phyloP scores from a whole-genome alignment of 2,329 filamentous ascomycete genomes.

The Stromatinia cepivora region DNA sequence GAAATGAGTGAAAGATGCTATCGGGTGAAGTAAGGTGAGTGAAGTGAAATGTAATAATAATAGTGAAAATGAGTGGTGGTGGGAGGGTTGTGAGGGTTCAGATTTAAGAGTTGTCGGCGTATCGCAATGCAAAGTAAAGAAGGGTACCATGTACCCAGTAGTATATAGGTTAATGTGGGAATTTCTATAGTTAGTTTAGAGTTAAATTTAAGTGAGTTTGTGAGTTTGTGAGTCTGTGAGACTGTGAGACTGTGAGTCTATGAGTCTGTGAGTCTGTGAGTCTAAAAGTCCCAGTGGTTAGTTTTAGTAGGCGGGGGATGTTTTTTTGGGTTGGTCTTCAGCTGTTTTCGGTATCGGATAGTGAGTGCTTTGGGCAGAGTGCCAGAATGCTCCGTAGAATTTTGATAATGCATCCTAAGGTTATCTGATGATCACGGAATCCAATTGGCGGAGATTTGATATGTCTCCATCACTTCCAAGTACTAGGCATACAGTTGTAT shows the following conservation, averaged over 20 bases:
- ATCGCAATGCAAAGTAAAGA: constrained; percentile 3
- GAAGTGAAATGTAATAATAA: not conserved
- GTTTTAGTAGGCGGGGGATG: no score
- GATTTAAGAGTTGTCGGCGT: not conserved
- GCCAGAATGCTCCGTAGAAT: no score
- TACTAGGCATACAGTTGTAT: not conserved
- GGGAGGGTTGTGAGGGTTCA: not conserved
- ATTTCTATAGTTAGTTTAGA: constrained; percentile 1
- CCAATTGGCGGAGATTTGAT: not conserved
- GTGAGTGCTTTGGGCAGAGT: not conserved
- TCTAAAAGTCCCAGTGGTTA: not conserved
- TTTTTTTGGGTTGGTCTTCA: not conserved
- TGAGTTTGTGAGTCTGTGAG: not conserved
- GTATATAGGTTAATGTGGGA: not conserved
- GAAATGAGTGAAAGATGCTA: not conserved
- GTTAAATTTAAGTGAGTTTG: not conserved
- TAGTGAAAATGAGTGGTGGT: constrained; percentile 1
- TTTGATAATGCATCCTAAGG: not conserved
- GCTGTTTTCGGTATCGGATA: not conserved
- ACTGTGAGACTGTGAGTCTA: not conserved
- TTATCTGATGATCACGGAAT: not conserved
- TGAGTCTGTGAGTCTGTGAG: not conserved
- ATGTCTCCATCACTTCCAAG: not conserved
- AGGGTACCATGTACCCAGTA: not conserved
- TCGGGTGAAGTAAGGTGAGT: not conserved